phyloP scores from a whole-genome alignment of 108 stramenopile species.

The Nitzschia palea region DNA sequence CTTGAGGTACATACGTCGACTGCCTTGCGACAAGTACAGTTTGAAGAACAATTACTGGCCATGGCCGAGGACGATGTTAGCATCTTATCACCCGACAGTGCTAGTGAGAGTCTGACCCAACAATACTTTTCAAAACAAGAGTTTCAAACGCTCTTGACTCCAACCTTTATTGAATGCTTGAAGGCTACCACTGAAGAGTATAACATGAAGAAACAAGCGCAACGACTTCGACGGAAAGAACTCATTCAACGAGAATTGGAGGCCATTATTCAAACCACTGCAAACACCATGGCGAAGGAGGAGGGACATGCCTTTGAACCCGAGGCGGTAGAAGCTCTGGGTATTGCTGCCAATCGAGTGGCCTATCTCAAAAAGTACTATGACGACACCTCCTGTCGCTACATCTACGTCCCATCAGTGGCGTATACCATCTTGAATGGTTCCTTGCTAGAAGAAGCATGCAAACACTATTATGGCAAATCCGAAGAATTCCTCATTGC shows the following conservation, averaged over 20 bases:
- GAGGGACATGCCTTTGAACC: conserved; percentile 3
- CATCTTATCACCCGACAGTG: too few species aligned
- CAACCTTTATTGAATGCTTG: neutral
- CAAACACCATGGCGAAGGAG: neutral
- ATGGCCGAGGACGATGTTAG: too few species aligned
- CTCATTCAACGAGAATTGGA: conserved; percentile 15
- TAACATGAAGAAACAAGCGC: neutral
- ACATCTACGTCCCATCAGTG: neutral
- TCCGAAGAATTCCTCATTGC: neutral
- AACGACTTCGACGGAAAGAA: neutral
- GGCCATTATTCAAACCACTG: neutral
- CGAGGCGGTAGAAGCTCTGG: conserved; percentile 13
- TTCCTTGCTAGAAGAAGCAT: conserved; percentile 1
- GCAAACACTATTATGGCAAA: conserved; percentile 6
- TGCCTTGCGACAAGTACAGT: too few species aligned
- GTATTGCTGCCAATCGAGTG: conserved; percentile 21
- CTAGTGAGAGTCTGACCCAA: too few species aligned
- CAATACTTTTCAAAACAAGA: neutral
- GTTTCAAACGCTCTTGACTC: neutral
- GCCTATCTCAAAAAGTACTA: neutral
- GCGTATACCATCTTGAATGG: conserved; percentile 10
- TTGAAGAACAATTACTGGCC: too few species aligned
- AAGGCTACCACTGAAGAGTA: neutral
- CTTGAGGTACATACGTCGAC: too few species aligned
- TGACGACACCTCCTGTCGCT: neutral